Percentiles rank a stretch among this genome's conserved stretches.
Evolutionary conservation across 768 basidiomycete genomes (phyloP).

Genomic region (Tricholoma matsutake): DNA sequence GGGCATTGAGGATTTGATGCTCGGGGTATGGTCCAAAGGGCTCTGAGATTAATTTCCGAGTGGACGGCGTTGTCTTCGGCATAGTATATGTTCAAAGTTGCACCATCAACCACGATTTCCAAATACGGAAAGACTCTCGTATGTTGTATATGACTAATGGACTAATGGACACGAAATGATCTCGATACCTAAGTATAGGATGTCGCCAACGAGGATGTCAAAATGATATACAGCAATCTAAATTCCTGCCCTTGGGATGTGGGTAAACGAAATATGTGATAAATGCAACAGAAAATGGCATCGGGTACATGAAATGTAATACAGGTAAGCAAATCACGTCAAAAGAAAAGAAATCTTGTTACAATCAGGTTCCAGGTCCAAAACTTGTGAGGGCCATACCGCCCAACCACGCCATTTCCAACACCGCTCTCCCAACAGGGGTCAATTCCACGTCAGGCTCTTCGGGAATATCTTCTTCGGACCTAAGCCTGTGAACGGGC

Average conservation of each 20-base stretch:
- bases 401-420: constrained; percentile 57
- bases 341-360: constrained; percentile 1
- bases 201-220: background rate
- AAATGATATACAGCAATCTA: constrained; percentile 2
- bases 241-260: background rate
- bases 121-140: constrained; percentile 10
- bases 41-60: constrained; percentile 16
- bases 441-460: constrained; percentile 46
- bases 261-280: constrained; percentile 1
- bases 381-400: constrained; percentile 52
- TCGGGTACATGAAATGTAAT: constrained; percentile 4
- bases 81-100: background rate
- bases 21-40: constrained; percentile 34
- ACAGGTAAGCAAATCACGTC: constrained; percentile 13
- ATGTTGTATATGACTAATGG: too few species aligned
- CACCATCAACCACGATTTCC: constrained; percentile 15
- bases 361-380: constrained; percentile 23
- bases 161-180: background rate
- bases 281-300: background rate
- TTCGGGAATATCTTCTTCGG: constrained; percentile 39
- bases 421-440: constrained; percentile 49
- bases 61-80: background rate
- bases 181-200: background rate
- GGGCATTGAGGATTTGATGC: constrained; percentile 20
- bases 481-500: constrained; percentile 25